A percentile compares a stretch with the other conserved stretches of the same genome.
Conservation (phyloP, 2,329 filamentous ascomycete genomes). For the Neopestalotiopsis sp. region DNA sequence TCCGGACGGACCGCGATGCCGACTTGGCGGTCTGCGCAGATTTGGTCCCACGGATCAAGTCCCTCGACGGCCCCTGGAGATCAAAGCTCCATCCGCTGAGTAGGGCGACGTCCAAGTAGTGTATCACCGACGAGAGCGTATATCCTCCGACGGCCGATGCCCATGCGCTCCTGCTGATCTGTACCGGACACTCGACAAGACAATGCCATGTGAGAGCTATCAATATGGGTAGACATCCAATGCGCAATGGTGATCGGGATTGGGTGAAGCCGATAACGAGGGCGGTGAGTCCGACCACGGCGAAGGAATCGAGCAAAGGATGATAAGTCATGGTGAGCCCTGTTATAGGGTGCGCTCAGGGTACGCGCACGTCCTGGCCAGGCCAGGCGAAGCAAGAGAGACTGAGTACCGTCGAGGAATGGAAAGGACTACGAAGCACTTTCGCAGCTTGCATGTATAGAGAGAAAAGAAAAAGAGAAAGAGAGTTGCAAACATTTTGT, state of each 20-base stretch:
- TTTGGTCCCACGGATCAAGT: background rate
- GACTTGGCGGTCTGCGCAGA: background rate
- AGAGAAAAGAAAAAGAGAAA: too few relatives aligned
- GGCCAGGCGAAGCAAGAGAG: too few relatives aligned
- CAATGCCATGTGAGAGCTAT: constrained; percentile 18
- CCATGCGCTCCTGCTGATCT: constrained; percentile 19
- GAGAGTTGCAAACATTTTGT: too few relatives aligned
- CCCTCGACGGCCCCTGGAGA: constrained; percentile 6
- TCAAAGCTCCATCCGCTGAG: constrained; percentile 20
- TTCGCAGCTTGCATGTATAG: too few relatives aligned
- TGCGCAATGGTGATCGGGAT: background rate
- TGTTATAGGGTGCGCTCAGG: too few relatives aligned
- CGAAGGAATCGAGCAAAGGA: background rate
- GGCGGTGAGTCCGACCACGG: background rate
- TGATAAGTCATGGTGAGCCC: background rate
- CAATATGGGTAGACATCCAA: constrained; percentile 15
- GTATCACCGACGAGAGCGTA: constrained; percentile 17
- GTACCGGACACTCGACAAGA: constrained; percentile 11
- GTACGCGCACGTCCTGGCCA: too few relatives aligned
- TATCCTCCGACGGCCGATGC: constrained; percentile 19
- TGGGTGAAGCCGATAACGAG: background rate
- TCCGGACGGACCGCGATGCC: background rate
- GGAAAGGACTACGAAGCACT: too few relatives aligned
- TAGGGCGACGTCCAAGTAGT: constrained; percentile 20
- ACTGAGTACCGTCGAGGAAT: too few relatives aligned